These are phyloP conservation scores for Dinochytrium kinnereticum DNA, from an alignment of 371 early-diverging fungal genomes.

Conservation along the genomic window DNA sequence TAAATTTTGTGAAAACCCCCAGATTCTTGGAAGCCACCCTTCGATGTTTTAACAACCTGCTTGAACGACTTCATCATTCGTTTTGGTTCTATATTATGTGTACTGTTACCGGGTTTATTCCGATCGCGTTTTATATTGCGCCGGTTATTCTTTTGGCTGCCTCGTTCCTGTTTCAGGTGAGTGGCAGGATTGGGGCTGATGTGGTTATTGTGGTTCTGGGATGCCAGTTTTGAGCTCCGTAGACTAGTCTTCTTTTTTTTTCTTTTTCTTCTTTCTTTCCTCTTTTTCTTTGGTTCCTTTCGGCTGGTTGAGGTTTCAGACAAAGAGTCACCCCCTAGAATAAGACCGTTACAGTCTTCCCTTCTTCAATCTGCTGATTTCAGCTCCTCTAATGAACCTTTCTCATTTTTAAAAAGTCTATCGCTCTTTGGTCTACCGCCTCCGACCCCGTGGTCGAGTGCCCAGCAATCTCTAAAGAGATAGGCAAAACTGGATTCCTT, in stretches of 20 bases:
- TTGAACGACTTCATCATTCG: slow-evolving; percentile 95
- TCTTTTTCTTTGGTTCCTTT: not conserved
- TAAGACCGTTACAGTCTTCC: too few relatives aligned
- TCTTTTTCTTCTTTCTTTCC: slow-evolving; percentile 10
- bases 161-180: slow-evolving; percentile 42
- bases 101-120: slow-evolving; percentile 75
- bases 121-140: slow-evolving; percentile 88
- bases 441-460: not conserved
- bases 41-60: slow-evolving; percentile 88
- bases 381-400: too few relatives aligned
- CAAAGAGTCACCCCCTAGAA: too few relatives aligned
- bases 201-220: too few relatives aligned
- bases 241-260: too few relatives aligned
- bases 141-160: slow-evolving; percentile 63
- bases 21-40: slow-evolving; percentile 83
- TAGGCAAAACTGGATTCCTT: not conserved
- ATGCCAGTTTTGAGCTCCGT: too few relatives aligned
- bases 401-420: not conserved
- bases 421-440: not conserved
- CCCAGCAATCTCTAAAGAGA: not conserved
- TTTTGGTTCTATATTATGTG: slow-evolving; percentile 94
- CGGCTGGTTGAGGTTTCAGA: not conserved
- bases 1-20: not conserved
- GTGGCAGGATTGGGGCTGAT: slow-evolving; percentile 1
- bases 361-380: too few relatives aligned